Percentiles rank a stretch among this genome's conserved stretches.
Evolutionary conservation across 2,329 filamentous ascomycete species (phyloP).

Genomic region (Aspergillus sclerotialis): DNA sequence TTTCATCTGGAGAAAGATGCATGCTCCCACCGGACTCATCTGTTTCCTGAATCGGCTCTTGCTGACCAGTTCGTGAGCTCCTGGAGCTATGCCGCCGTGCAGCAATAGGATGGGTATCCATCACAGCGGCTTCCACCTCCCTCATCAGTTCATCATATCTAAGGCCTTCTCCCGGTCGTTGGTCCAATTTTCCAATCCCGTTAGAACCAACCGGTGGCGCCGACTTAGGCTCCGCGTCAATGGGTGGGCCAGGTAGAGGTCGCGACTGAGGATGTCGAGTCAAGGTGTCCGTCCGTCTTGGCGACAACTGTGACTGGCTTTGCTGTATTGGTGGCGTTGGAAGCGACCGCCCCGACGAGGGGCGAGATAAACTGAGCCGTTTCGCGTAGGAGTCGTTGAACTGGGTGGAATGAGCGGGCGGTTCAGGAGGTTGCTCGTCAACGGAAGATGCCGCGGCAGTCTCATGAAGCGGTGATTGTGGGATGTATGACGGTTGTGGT

Average conservation of each 20-base stretch:
- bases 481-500: slow-evolving; percentile 16
- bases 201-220: slow-evolving; percentile 12
- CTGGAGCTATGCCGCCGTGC: slow-evolving; percentile 19
- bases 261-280: slow-evolving; percentile 51
- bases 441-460: slow-evolving; percentile 8
- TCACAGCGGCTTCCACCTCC: slow-evolving; percentile 49
- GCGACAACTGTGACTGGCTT: slow-evolving; percentile 42
- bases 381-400: slow-evolving; percentile 19
- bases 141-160: slow-evolving; percentile 52
- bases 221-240: slow-evolving; percentile 34
- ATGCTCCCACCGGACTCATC: slow-evolving; percentile 9
- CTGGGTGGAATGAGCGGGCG: slow-evolving; percentile 23
- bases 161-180: slow-evolving; percentile 32
- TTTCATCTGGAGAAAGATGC: slow-evolving; percentile 35
- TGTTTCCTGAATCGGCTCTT: slow-evolving; percentile 9
- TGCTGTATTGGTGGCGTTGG: slow-evolving; percentile 46
- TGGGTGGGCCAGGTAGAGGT: slow-evolving; percentile 53
- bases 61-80: slow-evolving; percentile 13
- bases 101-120: slow-evolving; percentile 25
- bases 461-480: slow-evolving; percentile 18
- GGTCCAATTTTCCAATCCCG: slow-evolving; percentile 19
- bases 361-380: slow-evolving; percentile 21
- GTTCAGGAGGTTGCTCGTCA: slow-evolving; percentile 27
- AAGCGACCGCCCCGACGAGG: slow-evolving; percentile 32
- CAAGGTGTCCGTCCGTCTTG: slow-evolving; percentile 46